Percentiles rank a stretch among this genome's conserved stretches.
These are phyloP conservation scores for Somion occarium DNA, from an alignment of 1,284 basidiomycete species.

Conservation along the genomic window DNA sequence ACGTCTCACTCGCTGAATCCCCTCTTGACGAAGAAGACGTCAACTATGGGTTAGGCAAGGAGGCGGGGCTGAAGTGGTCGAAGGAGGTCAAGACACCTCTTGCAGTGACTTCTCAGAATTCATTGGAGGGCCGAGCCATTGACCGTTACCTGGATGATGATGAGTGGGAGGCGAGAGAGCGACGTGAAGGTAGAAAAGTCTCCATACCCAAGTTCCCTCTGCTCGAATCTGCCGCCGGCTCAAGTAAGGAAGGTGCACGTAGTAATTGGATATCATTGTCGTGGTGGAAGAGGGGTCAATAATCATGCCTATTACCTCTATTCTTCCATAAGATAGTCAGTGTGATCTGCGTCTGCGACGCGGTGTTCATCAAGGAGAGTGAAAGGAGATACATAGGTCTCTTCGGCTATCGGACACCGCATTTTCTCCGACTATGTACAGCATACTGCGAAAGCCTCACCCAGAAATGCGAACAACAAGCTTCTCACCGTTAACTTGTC, in stretches of 20 bases:
- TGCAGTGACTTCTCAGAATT: slow-evolving; percentile 6
- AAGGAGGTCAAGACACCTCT: not conserved
- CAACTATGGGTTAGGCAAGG: slow-evolving; percentile 37
- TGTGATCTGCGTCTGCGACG: too few relatives aligned
- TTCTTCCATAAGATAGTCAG: too few relatives aligned
- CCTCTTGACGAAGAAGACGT: slow-evolving; percentile 30
- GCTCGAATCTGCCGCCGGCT: not conserved
- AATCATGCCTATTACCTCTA: too few relatives aligned
- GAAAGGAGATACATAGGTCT: too few relatives aligned
- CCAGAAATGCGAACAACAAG: too few relatives aligned
- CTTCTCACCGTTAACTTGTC: slow-evolving; percentile 12
- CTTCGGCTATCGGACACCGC: too few relatives aligned
- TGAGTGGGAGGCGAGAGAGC: slow-evolving; percentile 50
- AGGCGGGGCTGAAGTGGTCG: slow-evolving; percentile 14
- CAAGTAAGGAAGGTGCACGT: not conserved
- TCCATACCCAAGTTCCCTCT: slow-evolving; percentile 14
- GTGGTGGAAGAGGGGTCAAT: not conserved
- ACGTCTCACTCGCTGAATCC: slow-evolving; percentile 51
- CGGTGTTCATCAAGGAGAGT: too few relatives aligned
- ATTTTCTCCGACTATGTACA: too few relatives aligned
- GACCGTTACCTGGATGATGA: slow-evolving; percentile 60
- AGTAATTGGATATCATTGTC: not conserved
- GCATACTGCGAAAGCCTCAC: too few relatives aligned
- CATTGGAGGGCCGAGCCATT: slow-evolving; percentile 46
- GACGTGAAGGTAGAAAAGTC: slow-evolving; percentile 11